phyloP scores from a whole-genome alignment of 192 early-diverging fungal genomes.

The Paraglomus occultum region DNA sequence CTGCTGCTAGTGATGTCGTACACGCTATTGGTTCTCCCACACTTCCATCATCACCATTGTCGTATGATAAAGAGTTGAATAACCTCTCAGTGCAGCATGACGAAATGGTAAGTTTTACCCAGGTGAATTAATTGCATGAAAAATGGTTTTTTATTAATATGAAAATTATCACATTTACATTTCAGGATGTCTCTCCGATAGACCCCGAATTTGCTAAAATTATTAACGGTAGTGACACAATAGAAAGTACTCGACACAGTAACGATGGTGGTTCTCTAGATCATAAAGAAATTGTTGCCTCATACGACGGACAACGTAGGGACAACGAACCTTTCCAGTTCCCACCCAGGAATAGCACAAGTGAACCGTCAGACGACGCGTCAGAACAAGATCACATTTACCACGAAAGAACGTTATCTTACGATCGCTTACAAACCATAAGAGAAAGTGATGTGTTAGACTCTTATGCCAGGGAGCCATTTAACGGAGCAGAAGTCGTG shows the following conservation, averaged over 20 bases:
- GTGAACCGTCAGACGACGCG: not conserved
- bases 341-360: not conserved
- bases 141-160: too few species aligned
- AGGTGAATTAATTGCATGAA: too few species aligned
- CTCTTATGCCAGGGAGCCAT: not conserved
- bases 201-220: not conserved
- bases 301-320: not conserved
- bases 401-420: not conserved
- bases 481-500: not conserved
- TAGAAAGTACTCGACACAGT: not conserved
- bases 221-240: not conserved
- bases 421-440: not conserved
- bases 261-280: not conserved
- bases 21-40: too few species aligned
- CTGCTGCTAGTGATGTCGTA: too few species aligned
- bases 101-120: too few species aligned
- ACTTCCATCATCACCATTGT: too few species aligned
- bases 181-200: not conserved
- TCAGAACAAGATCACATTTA: not conserved
- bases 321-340: not conserved
- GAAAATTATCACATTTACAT: too few species aligned
- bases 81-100: too few species aligned
- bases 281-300: not conserved
- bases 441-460: conserved; percentile 19
- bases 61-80: too few species aligned